These are phyloP conservation scores for Kodamaea leandrae DNA, from an alignment of 805 yeast species.

Conservation along the genomic window DNA sequence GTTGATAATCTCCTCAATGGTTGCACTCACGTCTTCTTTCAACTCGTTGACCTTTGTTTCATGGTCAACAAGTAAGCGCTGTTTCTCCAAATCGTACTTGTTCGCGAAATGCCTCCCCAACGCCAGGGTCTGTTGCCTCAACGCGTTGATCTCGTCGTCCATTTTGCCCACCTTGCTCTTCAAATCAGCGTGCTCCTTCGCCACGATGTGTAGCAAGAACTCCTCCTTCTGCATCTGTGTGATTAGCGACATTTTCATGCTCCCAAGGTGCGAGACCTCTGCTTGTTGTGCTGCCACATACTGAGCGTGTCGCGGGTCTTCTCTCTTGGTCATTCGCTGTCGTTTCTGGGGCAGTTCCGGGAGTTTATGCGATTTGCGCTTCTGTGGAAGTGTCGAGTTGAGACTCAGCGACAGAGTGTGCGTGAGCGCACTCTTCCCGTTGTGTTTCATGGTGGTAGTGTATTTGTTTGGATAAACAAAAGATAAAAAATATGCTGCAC, in stretches of 20 bases:
- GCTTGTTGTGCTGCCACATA: conserved; percentile 5
- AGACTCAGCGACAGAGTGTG: conserved; percentile 5
- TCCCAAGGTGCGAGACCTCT: conserved; percentile 11
- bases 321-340: conserved; percentile 1
- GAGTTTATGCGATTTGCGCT: conserved; percentile 1
- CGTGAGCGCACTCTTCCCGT: background rate
- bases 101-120: conserved; percentile 5
- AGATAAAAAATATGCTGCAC: too few relatives aligned
- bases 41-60: conserved; percentile 24
- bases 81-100: conserved; percentile 10
- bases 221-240: conserved; percentile 17
- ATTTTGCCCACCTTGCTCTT: conserved; percentile 6
- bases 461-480: background rate
- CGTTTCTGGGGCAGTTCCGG: conserved; percentile 9
- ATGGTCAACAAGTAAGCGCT: conserved; percentile 21
- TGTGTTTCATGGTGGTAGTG: conserved; percentile 2
- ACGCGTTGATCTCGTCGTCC: conserved; percentile 5
- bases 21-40: conserved; percentile 25
- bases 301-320: background rate
- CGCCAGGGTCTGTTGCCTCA: background rate
- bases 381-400: conserved; percentile 8
- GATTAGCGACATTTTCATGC: conserved; percentile 12
- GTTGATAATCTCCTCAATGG: conserved; percentile 39
- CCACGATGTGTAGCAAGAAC: conserved; percentile 13
- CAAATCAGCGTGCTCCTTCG: conserved; percentile 10